These are phyloP conservation scores for Russula ochroleuca DNA, from an alignment of 768 basidiomycete genomes.

Conservation along the genomic window DNA sequence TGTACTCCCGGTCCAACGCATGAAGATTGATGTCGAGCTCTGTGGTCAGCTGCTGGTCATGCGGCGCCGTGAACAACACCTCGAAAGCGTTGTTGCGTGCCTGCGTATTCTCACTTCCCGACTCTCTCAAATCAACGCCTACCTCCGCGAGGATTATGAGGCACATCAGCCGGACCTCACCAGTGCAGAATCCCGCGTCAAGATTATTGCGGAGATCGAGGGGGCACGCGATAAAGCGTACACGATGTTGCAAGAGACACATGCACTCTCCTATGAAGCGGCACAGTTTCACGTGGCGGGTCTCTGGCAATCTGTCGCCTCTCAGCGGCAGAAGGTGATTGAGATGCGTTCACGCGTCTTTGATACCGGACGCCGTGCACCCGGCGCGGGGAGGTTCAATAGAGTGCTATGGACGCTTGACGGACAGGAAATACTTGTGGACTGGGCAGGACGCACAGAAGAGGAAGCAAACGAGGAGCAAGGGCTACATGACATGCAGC, in stretches of 20 bases:
- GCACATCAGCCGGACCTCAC: constrained; percentile 46
- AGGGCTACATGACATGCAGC: constrained; percentile 32
- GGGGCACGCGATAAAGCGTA: constrained; percentile 47
- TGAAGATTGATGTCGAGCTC: constrained; percentile 76
- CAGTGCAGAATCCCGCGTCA: constrained; percentile 44
- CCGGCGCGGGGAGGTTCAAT: constrained; percentile 56
- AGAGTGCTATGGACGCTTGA: constrained; percentile 69
- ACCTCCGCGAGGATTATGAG: constrained; percentile 57
- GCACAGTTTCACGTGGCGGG: constrained; percentile 62
- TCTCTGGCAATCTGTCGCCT: constrained; percentile 61
- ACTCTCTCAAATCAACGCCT: constrained; percentile 51
- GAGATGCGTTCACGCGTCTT: constrained; percentile 65
- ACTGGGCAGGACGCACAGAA: constrained; percentile 65
- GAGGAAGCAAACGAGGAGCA: constrained; percentile 73
- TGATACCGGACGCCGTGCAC: constrained; percentile 52
- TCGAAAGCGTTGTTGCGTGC: constrained; percentile 58
- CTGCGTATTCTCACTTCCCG: constrained; percentile 52
- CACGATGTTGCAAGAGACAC: constrained; percentile 54
- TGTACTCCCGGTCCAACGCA: constrained; percentile 54
- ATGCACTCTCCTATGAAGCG: constrained; percentile 66
- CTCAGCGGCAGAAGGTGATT: constrained; percentile 59
- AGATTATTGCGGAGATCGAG: constrained; percentile 50
- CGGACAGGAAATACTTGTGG: constrained; percentile 57
- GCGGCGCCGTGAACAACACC: constrained; percentile 61
- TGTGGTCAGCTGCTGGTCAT: constrained; percentile 70